Evolutionary conservation across 371 early-diverging fungal genomes (phyloP).

Genomic region (Syncephalastrum sp.): DNA sequence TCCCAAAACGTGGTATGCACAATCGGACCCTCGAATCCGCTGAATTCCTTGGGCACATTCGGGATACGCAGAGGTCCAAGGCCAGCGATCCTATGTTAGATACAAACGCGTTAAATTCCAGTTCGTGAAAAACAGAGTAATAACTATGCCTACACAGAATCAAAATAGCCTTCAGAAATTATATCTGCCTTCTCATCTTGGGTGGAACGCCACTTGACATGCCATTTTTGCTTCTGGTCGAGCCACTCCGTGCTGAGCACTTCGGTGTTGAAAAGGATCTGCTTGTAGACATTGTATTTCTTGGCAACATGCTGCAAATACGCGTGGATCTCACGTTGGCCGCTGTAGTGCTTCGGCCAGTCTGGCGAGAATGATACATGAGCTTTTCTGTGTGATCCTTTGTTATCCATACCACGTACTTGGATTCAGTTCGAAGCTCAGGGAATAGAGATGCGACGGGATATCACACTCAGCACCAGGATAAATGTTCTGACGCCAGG

Average conservation of each 20-base stretch:
- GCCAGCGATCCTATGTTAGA: constrained; percentile 10
- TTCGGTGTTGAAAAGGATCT: constrained; percentile 49
- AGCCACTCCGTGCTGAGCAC: constrained; percentile 45
- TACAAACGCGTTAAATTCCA: constrained; percentile 18
- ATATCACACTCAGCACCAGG: constrained; percentile 63
- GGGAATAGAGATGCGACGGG: constrained; percentile 54
- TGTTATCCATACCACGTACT: constrained; percentile 13
- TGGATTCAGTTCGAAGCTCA: constrained; percentile 47
- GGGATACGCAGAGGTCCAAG: constrained; percentile 42
- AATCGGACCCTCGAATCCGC: constrained; percentile 39
- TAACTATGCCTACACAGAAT: constrained; percentile 21
- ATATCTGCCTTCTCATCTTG: not conserved
- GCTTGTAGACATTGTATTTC: constrained; percentile 47
- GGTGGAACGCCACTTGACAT: constrained; percentile 22
- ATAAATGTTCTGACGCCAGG: constrained; percentile 63
- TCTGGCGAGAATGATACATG: constrained; percentile 19
- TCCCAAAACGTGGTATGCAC: constrained; percentile 53
- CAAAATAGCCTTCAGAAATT: constrained; percentile 15
- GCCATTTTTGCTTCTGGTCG: constrained; percentile 46
- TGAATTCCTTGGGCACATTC: constrained; percentile 43
- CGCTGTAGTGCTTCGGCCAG: constrained; percentile 46
- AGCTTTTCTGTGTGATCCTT: too few relatives aligned
- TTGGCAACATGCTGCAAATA: constrained; percentile 50
- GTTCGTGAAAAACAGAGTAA: too few relatives aligned
- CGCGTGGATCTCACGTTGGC: constrained; percentile 47